Conservation (phyloP, 2,329 filamentous ascomycete genomes). For the Coniella lustricola region DNA sequence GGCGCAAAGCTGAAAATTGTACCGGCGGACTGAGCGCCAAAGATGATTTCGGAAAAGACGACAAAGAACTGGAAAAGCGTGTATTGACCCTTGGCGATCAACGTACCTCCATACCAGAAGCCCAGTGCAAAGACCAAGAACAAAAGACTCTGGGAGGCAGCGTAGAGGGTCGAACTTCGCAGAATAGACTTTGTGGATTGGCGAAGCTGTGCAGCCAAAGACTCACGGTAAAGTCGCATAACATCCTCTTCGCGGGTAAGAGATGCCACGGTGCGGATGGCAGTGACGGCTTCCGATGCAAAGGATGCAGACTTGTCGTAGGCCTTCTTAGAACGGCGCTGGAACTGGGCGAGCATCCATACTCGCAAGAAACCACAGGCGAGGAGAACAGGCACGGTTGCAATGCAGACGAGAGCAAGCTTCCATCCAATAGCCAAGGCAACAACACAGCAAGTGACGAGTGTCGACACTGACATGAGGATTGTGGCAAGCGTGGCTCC, state of each 20-base stretch:
- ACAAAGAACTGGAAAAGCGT: constrained; percentile 84
- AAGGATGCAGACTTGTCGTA: constrained; percentile 78
- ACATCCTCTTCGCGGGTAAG: constrained; percentile 84
- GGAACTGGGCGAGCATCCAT: constrained; percentile 62
- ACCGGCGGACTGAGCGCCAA: constrained; percentile 86
- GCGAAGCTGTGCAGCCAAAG: constrained; percentile 59
- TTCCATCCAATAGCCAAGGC: constrained; percentile 36
- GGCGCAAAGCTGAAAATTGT: constrained; percentile 84
- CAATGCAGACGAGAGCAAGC: constrained; percentile 34
- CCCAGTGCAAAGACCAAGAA: constrained; percentile 81
- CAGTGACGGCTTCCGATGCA: constrained; percentile 87
- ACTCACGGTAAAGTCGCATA: constrained; percentile 59
- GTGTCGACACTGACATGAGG: constrained; percentile 70
- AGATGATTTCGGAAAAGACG: constrained; percentile 81
- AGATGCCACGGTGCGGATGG: constrained; percentile 88
- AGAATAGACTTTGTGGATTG: constrained; percentile 66
- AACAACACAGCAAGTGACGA: constrained; percentile 61
- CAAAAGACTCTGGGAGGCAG: constrained; percentile 73
- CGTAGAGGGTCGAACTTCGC: constrained; percentile 73
- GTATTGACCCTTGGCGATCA: constrained; percentile 67
- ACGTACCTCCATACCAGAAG: constrained; percentile 84
- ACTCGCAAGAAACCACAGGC: constrained; percentile 46
- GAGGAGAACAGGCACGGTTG: constrained; percentile 33
- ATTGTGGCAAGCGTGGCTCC: constrained; percentile 84
- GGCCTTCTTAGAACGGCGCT: constrained; percentile 68